A percentile compares a stretch with the other conserved stretches of the same genome.
Evolutionary conservation across 306 rosid species (phyloP).

Genomic region (Castanea crenata): DNA sequence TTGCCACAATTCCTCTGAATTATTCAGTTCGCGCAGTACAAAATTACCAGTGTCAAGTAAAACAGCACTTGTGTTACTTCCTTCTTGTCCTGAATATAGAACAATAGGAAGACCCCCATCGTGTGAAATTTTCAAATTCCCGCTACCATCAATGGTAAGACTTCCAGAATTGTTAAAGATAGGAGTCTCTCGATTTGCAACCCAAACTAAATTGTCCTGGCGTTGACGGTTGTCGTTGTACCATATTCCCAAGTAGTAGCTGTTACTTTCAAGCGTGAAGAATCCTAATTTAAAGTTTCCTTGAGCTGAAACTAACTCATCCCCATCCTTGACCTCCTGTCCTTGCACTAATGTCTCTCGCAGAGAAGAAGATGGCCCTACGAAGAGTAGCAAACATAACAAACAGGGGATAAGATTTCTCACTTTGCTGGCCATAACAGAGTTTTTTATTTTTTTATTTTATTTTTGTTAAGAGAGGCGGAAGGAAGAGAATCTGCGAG

Average conservation of each 20-base stretch:
- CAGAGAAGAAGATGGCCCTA: too few relatives aligned
- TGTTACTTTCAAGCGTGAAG: background rate
- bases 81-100: slow-evolving; percentile 7
- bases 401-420: too few relatives aligned
- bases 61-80: background rate
- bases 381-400: too few relatives aligned
- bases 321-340: slow-evolving; percentile 21
- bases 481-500: too few relatives aligned
- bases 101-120: background rate
- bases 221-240: too few relatives aligned
- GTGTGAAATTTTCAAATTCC: slow-evolving; percentile 23
- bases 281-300: slow-evolving; percentile 29
- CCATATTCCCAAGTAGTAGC: too few relatives aligned
- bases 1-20: slow-evolving; percentile 26
- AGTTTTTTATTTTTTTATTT: too few relatives aligned
- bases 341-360: slow-evolving; percentile 13
- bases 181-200: too few relatives aligned
- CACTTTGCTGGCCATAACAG: too few relatives aligned
- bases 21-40: slow-evolving; percentile 15
- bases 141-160: background rate
- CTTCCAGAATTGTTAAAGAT: too few relatives aligned
- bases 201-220: too few relatives aligned
- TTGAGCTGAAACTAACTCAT: slow-evolving; percentile 7
- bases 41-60: slow-evolving; percentile 22
- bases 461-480: too few relatives aligned